phyloP scores from a whole-genome alignment of 1,284 basidiomycete genomes.

The Waitea zeae region DNA sequence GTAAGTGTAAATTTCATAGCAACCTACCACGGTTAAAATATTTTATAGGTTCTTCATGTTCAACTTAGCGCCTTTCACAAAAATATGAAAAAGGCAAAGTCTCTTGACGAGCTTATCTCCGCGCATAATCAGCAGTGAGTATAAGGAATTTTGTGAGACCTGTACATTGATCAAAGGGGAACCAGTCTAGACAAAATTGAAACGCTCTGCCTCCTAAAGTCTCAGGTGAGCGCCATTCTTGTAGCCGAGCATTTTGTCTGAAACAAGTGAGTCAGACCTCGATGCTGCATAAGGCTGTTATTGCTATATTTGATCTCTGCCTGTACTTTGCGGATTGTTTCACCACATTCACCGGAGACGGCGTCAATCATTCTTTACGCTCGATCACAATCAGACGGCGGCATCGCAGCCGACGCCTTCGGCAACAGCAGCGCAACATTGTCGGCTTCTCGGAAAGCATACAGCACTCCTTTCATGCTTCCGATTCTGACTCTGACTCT shows the following conservation, averaged over 20 bases:
- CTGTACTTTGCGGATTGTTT: constrained; percentile 52
- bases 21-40: neutral
- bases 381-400: constrained; percentile 21
- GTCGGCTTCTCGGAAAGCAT: constrained; percentile 36
- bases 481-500: constrained; percentile 26
- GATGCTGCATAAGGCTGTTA: constrained; percentile 41
- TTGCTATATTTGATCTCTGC: constrained; percentile 58
- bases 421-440: constrained; percentile 31
- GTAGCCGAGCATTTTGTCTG: no score
- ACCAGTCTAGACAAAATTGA: no score
- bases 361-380: constrained; percentile 31
- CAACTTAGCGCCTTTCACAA: constrained; percentile 42
- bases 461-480: constrained; percentile 9
- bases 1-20: constrained; percentile 21
- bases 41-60: constrained; percentile 45
- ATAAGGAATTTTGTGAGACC: neutral
- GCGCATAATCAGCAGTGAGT: constrained; percentile 61
- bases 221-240: no score
- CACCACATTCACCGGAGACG: constrained; percentile 38
- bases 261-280: constrained; percentile 45
- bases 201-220: no score
- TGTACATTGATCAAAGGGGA: no score
- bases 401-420: constrained; percentile 41
- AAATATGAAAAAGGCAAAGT: constrained; percentile 32
- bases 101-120: constrained; percentile 61